A percentile compares a stretch with the other conserved stretches of the same genome.
These are phyloP conservation scores for Fremontodendron californicum DNA, from an alignment of 345 rosid species.

Conservation along the genomic window DNA sequence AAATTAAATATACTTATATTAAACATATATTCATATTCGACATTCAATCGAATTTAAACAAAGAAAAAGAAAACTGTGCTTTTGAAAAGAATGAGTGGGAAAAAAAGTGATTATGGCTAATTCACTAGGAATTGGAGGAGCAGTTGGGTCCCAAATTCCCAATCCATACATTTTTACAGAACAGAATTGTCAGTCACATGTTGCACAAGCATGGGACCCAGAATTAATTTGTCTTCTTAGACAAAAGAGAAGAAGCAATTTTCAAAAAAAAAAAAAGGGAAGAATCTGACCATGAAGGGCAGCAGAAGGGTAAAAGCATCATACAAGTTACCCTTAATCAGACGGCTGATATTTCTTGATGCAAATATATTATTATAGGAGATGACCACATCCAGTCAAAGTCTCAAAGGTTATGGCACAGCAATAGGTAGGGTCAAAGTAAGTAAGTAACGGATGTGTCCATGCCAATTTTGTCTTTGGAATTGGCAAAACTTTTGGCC, in stretches of 20 bases:
- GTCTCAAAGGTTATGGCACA: background rate
- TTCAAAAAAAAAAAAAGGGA: background rate
- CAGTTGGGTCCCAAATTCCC: background rate
- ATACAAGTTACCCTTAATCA: background rate
- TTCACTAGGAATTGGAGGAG: background rate
- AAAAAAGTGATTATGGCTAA: background rate
- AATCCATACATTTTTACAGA: background rate
- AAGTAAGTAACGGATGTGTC: background rate
- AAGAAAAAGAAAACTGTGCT: background rate
- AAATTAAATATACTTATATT: too few relatives aligned
- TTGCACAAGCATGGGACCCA: background rate
- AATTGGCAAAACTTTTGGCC: background rate
- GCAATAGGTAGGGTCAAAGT: background rate
- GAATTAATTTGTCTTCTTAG: background rate
- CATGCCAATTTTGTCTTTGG: too few relatives aligned
- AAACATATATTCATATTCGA: too few relatives aligned
- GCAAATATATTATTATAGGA: background rate
- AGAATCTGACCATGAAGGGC: too few relatives aligned
- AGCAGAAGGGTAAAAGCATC: background rate
- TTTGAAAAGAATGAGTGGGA: too few relatives aligned
- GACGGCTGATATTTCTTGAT: background rate
- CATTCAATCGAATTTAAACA: too few relatives aligned
- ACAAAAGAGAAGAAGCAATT: background rate
- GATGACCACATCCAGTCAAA: background rate
- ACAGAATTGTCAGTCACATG: conserved; percentile 11